Evolutionary conservation across 164 flowering plant species (phyloP).

Genomic region (Vitis vinifera): ASM3070453v1 NC_081823.1:3152501-3153000

Average conservation of each 20-base stretch:
- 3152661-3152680: conserved; percentile 52
- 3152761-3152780: neutral
- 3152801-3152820: neutral
- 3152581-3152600: neutral
- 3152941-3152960: neutral
- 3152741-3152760: conserved; percentile 23
- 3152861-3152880: too few relatives aligned
- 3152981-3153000: neutral
- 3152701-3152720: conserved; percentile 67
- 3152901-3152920: neutral
- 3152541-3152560: neutral
- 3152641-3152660: conserved; percentile 6
- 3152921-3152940: neutral
- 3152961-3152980: neutral
- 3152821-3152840: too few relatives aligned
- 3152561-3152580: neutral
- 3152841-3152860: too few relatives aligned
- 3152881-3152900: neutral
- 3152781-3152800: neutral
- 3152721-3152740: conserved; percentile 76
- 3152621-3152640: neutral
- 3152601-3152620: neutral
- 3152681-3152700: conserved; percentile 48
- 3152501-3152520: neutral
- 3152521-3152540: neutral